Base-by-base conservation (phyloP, 805 yeast genomes). In the Brettanomyces naardenensis region DNA sequence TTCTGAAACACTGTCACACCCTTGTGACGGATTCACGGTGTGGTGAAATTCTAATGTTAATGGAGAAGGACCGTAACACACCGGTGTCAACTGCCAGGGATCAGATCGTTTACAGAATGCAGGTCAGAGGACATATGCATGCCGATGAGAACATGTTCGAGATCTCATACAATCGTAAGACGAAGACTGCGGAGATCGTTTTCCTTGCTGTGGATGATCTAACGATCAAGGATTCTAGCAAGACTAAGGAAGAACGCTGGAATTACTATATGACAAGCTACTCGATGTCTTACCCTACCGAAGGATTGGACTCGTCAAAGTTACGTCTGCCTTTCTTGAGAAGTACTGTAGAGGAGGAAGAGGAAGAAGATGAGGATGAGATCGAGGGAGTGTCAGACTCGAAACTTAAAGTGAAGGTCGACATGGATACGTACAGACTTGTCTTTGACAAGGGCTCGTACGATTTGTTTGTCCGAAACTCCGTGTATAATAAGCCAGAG, bases 241-340 rank as follows among this genome's bases (percentile, higher is more conserved):
- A 69, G 48, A 72, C 78, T 18, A 75, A 78, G 3, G 90, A 84
- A 49, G 94, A 86, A 46, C 75, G 75, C 51, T 92, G 95, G 83
- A 89, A 87, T 56, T 90, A 92, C 64, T 92, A 92, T 55, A 72
- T 92, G 36, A 90, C 97, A 0, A 84, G 95, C 31, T 92, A 83
- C 58, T 75, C 89, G 31, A 82, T 92, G 84, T 82, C 95, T 3
- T 95, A 87, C 52, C 97, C 98, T 28, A 92, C 99, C 2, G 99
- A 92, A 59, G 97, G 97, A 22, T 82, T 92, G 14, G 79, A 87
- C 14, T 75, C 85, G 15, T 78, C 82, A 31, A 78, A 77, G 47
- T 72, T 92, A 39, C 72, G 73, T 44, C 68, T 86, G 59, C 97
- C 97, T 19, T 83, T 90, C 59, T 64, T 85, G 46, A 80, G 77